Evolutionary conservation across 179 eudicot genomes (phyloP), one percentile per base, ranked within the genome.

Genomic region (Beta lomatogona): DNA sequence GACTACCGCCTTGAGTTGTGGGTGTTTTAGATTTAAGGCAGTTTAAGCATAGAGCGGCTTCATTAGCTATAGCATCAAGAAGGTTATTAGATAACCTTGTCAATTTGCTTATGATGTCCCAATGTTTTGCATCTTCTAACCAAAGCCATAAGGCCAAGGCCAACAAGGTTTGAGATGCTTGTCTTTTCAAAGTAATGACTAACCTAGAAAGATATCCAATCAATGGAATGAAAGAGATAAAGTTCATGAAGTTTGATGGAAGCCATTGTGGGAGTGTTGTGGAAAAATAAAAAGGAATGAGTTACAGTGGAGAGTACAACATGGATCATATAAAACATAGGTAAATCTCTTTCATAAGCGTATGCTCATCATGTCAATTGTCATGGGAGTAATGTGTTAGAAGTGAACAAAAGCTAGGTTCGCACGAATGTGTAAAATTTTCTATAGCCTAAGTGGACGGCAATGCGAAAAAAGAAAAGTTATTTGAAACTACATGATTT

Each of bases 111-210:
- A 84, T 19, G 44, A 89, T 41, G 31, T 60, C 18, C 7, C 83
- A 76, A 5, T 75, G 60, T 3, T 68, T 76, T 2, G 77, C 65
- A 9, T 79, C 81, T 31, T 89, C 91, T 2, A 89, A 64, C 86
- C 88, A 88, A 9, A 88, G 50, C 85, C 85, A 86, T 10, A 88
- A 19, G 25, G 92, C 88, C 86, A 85, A 75, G 81, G 86, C 76
- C 61, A 89, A 65, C 22, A 89, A 84, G n/a, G 88, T 75, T 67
- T 85, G 74, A 21, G 85, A 65, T 2, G 81, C 83, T 75, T 83
- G 84, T 19, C 85, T 80, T 45, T n/a, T 78, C 36, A 89, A 71
- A 18, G 69, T 59, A 5, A 85, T 21, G 25, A 85, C 84, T 22
- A 89, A 72, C 9, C 87, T 71, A 7, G 78, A 52, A 89, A 85